Conservation (phyloP, 1,284 basidiomycete species). For the Ganoderma meredithae region DNA sequence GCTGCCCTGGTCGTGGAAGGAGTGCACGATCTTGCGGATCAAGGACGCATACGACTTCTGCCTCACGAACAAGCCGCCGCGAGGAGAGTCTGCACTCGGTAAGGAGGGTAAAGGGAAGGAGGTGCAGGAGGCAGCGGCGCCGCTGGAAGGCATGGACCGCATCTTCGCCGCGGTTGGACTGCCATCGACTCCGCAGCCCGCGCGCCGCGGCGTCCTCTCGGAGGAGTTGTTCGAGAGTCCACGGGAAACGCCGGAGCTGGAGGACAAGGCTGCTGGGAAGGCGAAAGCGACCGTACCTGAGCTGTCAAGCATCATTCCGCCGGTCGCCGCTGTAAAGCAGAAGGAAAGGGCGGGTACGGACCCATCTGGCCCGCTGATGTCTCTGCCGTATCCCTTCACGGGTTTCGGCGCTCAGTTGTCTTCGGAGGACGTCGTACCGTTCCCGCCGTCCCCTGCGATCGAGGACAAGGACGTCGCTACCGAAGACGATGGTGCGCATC, state of each 20-base stretch:
- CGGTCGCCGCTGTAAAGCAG: constrained; percentile 33
- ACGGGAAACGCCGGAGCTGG: constrained; percentile 33
- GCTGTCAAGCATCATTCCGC: constrained; percentile 50
- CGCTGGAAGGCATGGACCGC: constrained; percentile 67
- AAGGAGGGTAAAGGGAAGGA: constrained; percentile 46
- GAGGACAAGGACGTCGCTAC: constrained; percentile 37
- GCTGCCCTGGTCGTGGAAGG: constrained; percentile 80
- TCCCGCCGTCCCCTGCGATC: constrained; percentile 66
- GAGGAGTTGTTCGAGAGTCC: constrained; percentile 70
- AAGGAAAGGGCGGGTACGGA: constrained; percentile 38
- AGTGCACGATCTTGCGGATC: constrained; percentile 72
- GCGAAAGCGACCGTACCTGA: constrained; percentile 43
- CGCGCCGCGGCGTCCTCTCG: constrained; percentile 61
- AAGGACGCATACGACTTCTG: constrained; percentile 86
- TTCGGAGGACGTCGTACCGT: constrained; percentile 68
- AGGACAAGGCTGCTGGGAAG: constrained; percentile 28
- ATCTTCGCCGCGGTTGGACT: constrained; percentile 77
- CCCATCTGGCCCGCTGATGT: constrained; percentile 40
- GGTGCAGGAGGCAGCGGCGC: constrained; percentile 30
- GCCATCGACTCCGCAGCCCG: constrained; percentile 55
- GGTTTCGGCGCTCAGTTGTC: constrained; percentile 62
- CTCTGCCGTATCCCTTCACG: constrained; percentile 69
- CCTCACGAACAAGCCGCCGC: constrained; percentile 56
- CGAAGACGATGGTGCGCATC: constrained; percentile 38
- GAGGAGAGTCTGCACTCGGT: constrained; percentile 43